Base-by-base conservation (phyloP, 148 eudicot species). In the Hydrangea macrophylla region DNA sequence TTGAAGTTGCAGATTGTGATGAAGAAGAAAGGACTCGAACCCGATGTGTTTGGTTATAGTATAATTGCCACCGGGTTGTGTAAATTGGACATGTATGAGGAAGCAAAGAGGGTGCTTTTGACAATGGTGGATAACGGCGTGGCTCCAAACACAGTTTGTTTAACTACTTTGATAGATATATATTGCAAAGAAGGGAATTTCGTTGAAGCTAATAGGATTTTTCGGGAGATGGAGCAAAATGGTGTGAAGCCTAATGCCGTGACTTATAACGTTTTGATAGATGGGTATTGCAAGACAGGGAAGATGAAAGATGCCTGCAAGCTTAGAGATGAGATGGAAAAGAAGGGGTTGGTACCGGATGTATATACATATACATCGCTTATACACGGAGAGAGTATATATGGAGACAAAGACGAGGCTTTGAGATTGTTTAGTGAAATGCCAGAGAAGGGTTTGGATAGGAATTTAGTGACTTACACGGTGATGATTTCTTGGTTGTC, bases 161-260 rank as follows among this genome's bases (percentile, higher is more conserved):
- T 82, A 69, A 85, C 88, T 26, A 87, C 92, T 33, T 71, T 90
- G 75, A 71, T 94, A 42, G 81, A 80, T 74, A 82, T 93, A 65
- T 71, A 81, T 80, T 79, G 87, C 70, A 86, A 86, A 76, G 92
- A 90, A 57, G 96, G 98, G 30, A 78, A 90, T 53, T 71, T 88
- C 65, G 84, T 68, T 24, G 95, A 90, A 81, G 96, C 96, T 25
- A 79, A 55, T 65, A 81, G 86, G 75, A 62, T 80, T 20, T 60
- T 93, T 5, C 57, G 57, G 44, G 90, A 85, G 68, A 93, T 93
- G 98, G 84, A 80, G 67, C 48, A 45, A 22, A 77, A 76, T 59
- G 96, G 88, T 60, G 78, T 51, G 62, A 66, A 57, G 39, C 97
- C 91, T 15, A 86, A 81, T 74, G 63, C 67, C 28, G 88, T 87